Percentiles rank a stretch among this genome's conserved stretches.
Conservation (phyloP, 768 basidiomycete species). For the Xanthoconium purpureum region DNA sequence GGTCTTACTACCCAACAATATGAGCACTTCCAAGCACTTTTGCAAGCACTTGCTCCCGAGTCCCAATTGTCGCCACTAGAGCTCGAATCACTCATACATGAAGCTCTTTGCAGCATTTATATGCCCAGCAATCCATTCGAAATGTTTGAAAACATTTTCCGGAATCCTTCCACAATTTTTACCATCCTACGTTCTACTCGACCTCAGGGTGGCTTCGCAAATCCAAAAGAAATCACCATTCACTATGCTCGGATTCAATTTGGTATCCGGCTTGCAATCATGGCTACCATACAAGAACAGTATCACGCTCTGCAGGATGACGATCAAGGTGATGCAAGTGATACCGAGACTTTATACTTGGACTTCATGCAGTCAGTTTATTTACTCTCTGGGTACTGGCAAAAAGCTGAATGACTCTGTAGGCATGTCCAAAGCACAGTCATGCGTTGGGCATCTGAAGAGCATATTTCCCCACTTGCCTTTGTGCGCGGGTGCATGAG, state of each 20-base stretch:
- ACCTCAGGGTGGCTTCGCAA: background rate
- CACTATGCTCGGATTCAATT: background rate
- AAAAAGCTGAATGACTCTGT: background rate
- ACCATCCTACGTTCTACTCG: background rate
- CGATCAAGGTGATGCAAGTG: background rate
- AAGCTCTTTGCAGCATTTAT: background rate
- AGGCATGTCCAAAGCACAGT: background rate
- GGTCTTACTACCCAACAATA: background rate
- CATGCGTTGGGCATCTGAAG: background rate
- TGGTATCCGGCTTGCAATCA: background rate
- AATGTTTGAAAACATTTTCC: background rate
- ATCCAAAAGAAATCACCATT: background rate
- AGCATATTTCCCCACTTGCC: background rate
- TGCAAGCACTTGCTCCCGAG: background rate
- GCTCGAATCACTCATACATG: background rate
- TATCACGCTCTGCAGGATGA: background rate
- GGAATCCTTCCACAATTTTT: background rate
- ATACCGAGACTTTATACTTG: background rate
- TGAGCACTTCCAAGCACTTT: background rate
- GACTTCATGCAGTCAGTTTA: background rate
- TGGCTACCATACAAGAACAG: background rate
- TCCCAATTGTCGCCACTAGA: background rate
- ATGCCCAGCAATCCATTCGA: background rate
- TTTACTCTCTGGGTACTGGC: too few relatives aligned
- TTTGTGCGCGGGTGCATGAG: background rate